phyloP scores from a whole-genome alignment of 495 filamentous ascomycete species.

The Podospora sp. region DNA sequence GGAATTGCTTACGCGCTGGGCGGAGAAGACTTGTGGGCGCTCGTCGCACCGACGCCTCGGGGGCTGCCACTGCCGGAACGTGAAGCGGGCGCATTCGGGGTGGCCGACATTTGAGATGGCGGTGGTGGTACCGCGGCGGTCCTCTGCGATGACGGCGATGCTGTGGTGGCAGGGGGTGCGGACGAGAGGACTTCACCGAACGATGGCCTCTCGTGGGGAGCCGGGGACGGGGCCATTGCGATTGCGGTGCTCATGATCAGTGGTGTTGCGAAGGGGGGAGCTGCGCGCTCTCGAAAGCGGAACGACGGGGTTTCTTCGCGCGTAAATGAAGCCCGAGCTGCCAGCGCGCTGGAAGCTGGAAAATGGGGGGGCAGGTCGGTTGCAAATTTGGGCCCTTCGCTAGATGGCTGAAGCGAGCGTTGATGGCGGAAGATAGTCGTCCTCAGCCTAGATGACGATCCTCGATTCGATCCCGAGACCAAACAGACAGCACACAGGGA shows the following conservation, averaged over 20 bases:
- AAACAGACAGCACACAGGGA: not conserved
- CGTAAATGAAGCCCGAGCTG: conserved; percentile 8
- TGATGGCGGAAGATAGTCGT: conserved; percentile 19
- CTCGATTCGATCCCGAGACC: not conserved
- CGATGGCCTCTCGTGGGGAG: conserved; percentile 58
- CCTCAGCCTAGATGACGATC: conserved; percentile 3
- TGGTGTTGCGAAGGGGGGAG: conserved; percentile 16
- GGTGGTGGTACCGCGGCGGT: conserved; percentile 43
- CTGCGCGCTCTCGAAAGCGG: not conserved
- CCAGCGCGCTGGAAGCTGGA: conserved; percentile 19
- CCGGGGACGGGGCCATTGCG: conserved; percentile 62
- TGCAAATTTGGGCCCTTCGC: conserved; percentile 20
- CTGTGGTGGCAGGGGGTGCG: conserved; percentile 39
- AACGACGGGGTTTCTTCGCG: not conserved
- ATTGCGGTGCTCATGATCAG: conserved; percentile 60
- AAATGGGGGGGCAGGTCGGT: conserved; percentile 28
- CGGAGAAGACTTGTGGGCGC: conserved; percentile 50
- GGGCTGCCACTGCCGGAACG: conserved; percentile 56
- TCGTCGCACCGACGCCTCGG: conserved; percentile 43
- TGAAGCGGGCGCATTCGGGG: conserved; percentile 45
- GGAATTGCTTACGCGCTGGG: conserved; percentile 53
- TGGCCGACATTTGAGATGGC: conserved; percentile 38
- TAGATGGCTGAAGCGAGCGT: conserved; percentile 20
- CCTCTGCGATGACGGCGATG: conserved; percentile 48
- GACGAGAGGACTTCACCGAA: conserved; percentile 52